phyloP scores from a whole-genome alignment of 2,329 filamentous ascomycete species.

The Diaporthe capsici region DNA sequence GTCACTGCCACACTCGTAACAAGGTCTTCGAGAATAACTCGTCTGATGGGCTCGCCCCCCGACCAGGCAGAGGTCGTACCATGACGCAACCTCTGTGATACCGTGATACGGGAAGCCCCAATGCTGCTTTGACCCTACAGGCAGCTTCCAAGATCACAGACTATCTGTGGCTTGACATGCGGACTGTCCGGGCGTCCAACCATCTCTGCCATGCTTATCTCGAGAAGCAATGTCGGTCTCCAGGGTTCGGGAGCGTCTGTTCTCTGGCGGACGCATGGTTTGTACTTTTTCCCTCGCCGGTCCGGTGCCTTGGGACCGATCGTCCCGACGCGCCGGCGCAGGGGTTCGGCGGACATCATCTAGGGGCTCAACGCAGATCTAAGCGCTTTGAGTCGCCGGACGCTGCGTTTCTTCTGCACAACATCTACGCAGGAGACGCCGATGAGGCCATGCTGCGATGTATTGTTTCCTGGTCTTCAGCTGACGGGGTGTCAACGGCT shows the following conservation, averaged over 20 bases:
- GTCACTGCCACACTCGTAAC: constrained; percentile 21
- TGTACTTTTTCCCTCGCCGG: background rate
- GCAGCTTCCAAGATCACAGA: background rate
- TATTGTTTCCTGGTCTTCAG: background rate
- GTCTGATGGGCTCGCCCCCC: background rate
- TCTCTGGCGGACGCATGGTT: background rate
- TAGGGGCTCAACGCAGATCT: background rate
- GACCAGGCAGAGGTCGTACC: background rate
- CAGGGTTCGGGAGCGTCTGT: background rate
- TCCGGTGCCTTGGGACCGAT: constrained; percentile 11
- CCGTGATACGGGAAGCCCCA: background rate
- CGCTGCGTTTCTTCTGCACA: background rate
- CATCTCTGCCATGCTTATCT: constrained; percentile 6
- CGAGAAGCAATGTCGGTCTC: background rate
- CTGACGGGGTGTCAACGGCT: background rate
- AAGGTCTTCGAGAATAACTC: background rate
- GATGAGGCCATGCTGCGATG: background rate
- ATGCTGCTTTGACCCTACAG: background rate
- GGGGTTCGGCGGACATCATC: background rate
- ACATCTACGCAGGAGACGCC: background rate
- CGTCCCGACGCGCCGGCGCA: background rate
- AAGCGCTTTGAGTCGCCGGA: background rate
- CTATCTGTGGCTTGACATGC: background rate
- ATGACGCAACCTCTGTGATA: background rate
- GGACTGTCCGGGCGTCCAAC: background rate